Conservation (phyloP, 495 filamentous ascomycete species). For the Cudoniella acicularis region DNA sequence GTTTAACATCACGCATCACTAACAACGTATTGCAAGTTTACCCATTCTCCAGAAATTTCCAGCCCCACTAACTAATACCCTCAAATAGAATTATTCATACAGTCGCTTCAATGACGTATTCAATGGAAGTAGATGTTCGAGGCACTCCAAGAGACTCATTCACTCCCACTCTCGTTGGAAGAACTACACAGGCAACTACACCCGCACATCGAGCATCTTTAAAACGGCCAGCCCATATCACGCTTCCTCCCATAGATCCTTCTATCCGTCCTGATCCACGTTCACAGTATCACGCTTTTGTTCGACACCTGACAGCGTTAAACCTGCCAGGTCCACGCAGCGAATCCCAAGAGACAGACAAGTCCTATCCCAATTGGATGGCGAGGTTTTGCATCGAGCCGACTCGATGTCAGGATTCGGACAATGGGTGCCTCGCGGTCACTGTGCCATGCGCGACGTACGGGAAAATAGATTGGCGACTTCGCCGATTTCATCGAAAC, state of each 20-base stretch:
- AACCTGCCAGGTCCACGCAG: background rate
- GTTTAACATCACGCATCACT: no score
- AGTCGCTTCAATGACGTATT: no score
- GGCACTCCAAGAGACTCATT: no score
- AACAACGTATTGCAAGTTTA: no score
- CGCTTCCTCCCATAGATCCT: background rate
- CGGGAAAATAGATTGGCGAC: slow-evolving; percentile 27
- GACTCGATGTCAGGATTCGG: slow-evolving; percentile 10
- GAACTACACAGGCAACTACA: no score
- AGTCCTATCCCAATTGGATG: slow-evolving; percentile 21
- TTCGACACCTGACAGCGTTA: no score
- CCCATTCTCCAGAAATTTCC: no score
- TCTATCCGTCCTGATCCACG: background rate
- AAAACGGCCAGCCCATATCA: background rate
- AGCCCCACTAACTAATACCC: no score
- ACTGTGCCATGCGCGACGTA: slow-evolving; percentile 20
- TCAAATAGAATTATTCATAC: no score
- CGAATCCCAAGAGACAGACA: background rate
- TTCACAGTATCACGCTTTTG: background rate
- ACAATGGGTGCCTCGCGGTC: slow-evolving; percentile 21
- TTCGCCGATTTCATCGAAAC: slow-evolving; percentile 9
- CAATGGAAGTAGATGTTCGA: no score
- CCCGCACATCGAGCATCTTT: background rate
- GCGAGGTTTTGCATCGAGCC: slow-evolving; percentile 19
- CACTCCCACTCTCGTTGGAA: no score